Conservation (phyloP, 345 rosid species). For the Dimocarpus longan region DNA sequence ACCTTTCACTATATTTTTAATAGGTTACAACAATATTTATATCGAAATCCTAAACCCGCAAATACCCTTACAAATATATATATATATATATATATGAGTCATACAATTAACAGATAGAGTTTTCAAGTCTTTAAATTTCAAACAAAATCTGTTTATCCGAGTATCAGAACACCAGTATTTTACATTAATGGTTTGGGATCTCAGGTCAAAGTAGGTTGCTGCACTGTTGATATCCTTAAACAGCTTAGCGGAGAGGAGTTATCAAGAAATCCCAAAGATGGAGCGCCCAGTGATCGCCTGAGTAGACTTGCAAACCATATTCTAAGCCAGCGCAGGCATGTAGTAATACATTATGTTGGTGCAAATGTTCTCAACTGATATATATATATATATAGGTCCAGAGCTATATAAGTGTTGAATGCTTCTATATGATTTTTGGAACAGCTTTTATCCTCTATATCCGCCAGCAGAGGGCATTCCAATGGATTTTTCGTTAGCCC, state of each 20-base stretch:
- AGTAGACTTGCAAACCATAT: conserved; percentile 83
- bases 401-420: not conserved
- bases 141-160: not conserved
- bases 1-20: no score
- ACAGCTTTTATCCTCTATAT: conserved; percentile 86
- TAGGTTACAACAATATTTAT: no score
- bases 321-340: conserved; percentile 72
- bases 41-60: no score
- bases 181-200: conserved; percentile 23
- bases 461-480: conserved; percentile 87
- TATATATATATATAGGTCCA: conserved; percentile 2
- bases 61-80: no score
- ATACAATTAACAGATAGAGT: no score
- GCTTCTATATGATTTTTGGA: not conserved
- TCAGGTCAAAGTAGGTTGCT: conserved; percentile 91
- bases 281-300: conserved; percentile 70
- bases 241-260: conserved; percentile 90
- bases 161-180: not conserved
- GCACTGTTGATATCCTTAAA: conserved; percentile 84
- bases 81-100: no score
- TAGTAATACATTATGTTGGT: not conserved
- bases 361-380: conserved; percentile 1
- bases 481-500: conserved; percentile 73
- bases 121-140: not conserved
- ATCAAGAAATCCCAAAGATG: conserved; percentile 62